phyloP scores from a whole-genome alignment of 139 green algal genomes.

The Raphidocelis subcapitata region DNA sequence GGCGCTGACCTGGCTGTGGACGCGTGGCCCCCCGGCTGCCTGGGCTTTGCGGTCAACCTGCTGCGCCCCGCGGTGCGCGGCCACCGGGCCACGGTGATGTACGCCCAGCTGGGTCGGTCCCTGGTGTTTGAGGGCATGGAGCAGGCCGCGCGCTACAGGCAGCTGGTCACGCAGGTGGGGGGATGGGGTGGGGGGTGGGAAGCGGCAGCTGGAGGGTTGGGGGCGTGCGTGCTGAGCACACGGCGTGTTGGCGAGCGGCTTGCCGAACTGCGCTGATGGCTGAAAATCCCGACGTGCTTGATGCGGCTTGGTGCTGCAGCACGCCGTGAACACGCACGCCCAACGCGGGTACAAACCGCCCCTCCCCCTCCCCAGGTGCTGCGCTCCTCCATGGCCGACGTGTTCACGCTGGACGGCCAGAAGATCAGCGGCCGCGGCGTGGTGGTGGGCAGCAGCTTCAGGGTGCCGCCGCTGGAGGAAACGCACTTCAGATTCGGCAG shows the following conservation, averaged over 20 bases:
- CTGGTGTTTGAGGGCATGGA: slow-evolving; percentile 66
- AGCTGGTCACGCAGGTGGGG: slow-evolving; percentile 41
- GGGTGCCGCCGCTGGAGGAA: slow-evolving; percentile 36
- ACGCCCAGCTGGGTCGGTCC: slow-evolving; percentile 37
- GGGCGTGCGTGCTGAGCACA: background rate
- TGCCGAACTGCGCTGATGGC: too few relatives aligned
- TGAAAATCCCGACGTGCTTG: too few relatives aligned
- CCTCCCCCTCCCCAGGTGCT: slow-evolving; percentile 11
- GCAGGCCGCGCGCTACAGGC: slow-evolving; percentile 53
- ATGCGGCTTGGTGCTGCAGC: too few relatives aligned
- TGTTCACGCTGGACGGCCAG: slow-evolving; percentile 60
- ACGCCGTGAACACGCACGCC: too few relatives aligned
- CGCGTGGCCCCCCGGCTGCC: slow-evolving; percentile 66
- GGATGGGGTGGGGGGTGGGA: too few relatives aligned
- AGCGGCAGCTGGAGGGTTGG: background rate
- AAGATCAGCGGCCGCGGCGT: slow-evolving; percentile 60
- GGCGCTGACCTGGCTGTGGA: background rate
- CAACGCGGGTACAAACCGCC: background rate
- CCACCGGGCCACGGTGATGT: slow-evolving; percentile 49
- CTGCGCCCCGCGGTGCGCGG: slow-evolving; percentile 46
- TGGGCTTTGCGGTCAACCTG: slow-evolving; percentile 72
- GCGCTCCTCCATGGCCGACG: slow-evolving; percentile 29
- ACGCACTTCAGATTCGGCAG: slow-evolving; percentile 45
- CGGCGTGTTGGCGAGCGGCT: too few relatives aligned
- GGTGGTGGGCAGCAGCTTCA: slow-evolving; percentile 50